A percentile compares a stretch with the other conserved stretches of the same genome.
phyloP scores from a whole-genome alignment of 257 asterid species.

The Oldenlandia corymbosa region DNA sequence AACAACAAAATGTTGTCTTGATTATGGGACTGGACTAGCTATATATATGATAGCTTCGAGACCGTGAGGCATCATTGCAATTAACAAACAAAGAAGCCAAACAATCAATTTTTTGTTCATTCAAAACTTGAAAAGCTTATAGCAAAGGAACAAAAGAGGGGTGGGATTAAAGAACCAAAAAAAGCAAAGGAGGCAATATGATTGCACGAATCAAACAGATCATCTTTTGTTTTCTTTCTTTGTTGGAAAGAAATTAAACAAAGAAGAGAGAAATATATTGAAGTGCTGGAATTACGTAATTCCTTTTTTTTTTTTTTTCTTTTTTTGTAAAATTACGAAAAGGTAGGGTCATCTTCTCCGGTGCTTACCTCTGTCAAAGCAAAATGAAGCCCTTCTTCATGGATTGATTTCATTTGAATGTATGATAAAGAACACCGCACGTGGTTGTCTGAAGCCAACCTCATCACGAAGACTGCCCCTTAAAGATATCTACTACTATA shows the following conservation, averaged over 20 bases:
- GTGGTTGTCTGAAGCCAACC: slow-evolving; percentile 43
- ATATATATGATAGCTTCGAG: too few species aligned
- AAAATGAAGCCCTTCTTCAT: slow-evolving; percentile 2
- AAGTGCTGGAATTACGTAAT: too few species aligned
- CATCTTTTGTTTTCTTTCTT: slow-evolving; percentile 2
- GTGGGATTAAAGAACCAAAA: slow-evolving; percentile 15
- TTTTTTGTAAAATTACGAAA: not conserved
- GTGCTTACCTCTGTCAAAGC: not conserved
- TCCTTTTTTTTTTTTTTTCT: too few species aligned
- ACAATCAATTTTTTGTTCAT: not conserved
- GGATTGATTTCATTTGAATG: slow-evolving; percentile 20
- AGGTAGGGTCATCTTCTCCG: not conserved
- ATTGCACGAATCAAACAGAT: slow-evolving; percentile 22
- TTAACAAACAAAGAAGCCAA: not conserved
- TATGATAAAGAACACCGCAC: slow-evolving; percentile 32
- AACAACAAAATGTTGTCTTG: too few species aligned
- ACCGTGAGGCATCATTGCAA: not conserved
- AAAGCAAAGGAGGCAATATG: slow-evolving; percentile 24
- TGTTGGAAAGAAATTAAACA: too few species aligned
- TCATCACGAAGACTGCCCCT: too few species aligned
- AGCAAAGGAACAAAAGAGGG: too few species aligned
- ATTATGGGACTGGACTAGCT: too few species aligned
- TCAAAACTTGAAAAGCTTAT: too few species aligned
- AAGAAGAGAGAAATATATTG: too few species aligned
- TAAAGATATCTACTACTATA: too few species aligned